These are phyloP conservation scores for Aspergillus felis DNA, from an alignment of 2,329 filamentous ascomycete genomes.

Conservation along the genomic window DNA sequence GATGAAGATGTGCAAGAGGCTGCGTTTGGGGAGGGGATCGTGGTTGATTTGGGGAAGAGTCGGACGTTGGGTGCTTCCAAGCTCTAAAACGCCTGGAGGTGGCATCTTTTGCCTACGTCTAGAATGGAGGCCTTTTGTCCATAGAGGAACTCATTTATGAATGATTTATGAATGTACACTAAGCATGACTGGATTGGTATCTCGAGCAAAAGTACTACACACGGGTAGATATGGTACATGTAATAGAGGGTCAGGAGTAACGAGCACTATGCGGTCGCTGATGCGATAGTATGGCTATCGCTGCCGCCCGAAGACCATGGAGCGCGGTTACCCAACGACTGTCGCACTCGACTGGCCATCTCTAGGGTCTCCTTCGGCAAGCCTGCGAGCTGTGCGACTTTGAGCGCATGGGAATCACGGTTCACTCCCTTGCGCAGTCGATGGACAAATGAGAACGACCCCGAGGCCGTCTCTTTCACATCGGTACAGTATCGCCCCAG, in stretches of 20 bases:
- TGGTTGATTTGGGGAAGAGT: conserved; percentile 25
- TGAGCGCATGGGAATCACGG: conserved; percentile 81
- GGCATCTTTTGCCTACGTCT: background rate
- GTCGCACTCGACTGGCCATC: conserved; percentile 60
- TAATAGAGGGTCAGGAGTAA: background rate
- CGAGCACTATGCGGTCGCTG: background rate
- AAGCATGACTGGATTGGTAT: conserved; percentile 3
- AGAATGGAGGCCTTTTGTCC: background rate
- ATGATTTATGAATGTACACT: background rate
- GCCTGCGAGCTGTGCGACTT: conserved; percentile 85
- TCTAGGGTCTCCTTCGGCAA: conserved; percentile 69
- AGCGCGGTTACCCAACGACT: background rate
- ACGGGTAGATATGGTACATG: background rate
- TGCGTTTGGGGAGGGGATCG: conserved; percentile 40
- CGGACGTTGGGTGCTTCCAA: background rate
- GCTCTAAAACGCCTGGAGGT: background rate
- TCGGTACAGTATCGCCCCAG: conserved; percentile 85
- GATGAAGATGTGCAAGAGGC: conserved; percentile 88
- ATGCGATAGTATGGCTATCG: background rate
- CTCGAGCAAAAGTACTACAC: background rate
- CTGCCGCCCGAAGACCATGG: background rate
- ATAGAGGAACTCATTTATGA: background rate
- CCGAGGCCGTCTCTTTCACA: conserved; percentile 68
- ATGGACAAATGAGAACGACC: conserved; percentile 79
- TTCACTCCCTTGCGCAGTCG: conserved; percentile 78